Conservation (phyloP, 163 green algal species). For the Chloromonas sp. region DNA sequence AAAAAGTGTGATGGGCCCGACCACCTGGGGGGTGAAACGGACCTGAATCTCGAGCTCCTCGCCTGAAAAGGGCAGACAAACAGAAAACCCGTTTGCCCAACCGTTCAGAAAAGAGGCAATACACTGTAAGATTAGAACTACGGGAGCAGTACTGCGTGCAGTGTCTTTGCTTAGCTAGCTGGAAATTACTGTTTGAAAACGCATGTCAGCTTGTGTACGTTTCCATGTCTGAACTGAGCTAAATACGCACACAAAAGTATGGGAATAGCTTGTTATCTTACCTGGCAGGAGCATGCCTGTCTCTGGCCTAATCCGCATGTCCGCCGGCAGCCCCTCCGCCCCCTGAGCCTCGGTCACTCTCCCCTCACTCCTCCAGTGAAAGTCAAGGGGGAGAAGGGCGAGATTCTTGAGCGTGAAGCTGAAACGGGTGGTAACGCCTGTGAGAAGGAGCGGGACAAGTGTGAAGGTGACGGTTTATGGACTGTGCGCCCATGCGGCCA, state of each 20-base stretch:
- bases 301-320: constrained; percentile 35
- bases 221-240: no score
- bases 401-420: constrained; percentile 35
- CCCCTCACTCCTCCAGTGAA: constrained; percentile 26
- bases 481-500: no score
- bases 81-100: background rate
- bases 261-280: background rate
- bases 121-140: no score
- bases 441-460: no score
- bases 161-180: no score
- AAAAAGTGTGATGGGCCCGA: constrained; percentile 33
- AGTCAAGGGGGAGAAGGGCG: constrained; percentile 38
- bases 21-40: constrained; percentile 26
- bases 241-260: no score
- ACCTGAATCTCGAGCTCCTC: constrained; percentile 38
- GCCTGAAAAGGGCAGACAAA: constrained; percentile 1
- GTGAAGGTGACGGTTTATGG: no score
- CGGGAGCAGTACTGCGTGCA: no score
- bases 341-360: background rate
- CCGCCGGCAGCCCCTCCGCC: constrained; percentile 12
- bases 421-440: constrained; percentile 19
- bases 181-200: no score
- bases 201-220: no score
- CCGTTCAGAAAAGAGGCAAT: background rate
- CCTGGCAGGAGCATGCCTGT: constrained; percentile 22